Conservation (phyloP, 2,329 filamentous ascomycete species). For the Alternaria dauci region DNA sequence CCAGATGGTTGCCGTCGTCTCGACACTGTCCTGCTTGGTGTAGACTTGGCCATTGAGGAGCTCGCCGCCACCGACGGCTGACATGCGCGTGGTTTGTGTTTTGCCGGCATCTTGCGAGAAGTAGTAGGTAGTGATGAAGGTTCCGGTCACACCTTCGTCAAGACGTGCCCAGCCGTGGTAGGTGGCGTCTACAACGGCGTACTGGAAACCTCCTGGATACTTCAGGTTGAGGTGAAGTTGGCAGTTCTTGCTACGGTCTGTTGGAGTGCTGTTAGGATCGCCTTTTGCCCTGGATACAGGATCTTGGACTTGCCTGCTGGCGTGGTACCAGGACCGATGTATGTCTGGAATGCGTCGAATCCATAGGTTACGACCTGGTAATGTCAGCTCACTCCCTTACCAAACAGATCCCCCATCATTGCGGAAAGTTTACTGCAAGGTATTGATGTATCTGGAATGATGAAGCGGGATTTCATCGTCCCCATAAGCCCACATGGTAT, state of each 20-base stretch:
- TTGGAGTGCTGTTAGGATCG: slow-evolving; percentile 1
- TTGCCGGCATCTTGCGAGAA: slow-evolving; percentile 48
- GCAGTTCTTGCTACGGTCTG: slow-evolving; percentile 49
- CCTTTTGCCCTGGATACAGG: neutral
- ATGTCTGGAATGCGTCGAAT: slow-evolving; percentile 47
- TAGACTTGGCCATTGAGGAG: slow-evolving; percentile 55
- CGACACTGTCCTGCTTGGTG: slow-evolving; percentile 54
- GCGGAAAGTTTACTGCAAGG: neutral
- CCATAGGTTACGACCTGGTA: slow-evolving; percentile 46
- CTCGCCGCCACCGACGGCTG: slow-evolving; percentile 46
- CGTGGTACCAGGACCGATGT: slow-evolving; percentile 42
- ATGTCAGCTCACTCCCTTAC: slow-evolving; percentile 5
- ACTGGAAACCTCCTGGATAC: slow-evolving; percentile 51
- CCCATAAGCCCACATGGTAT: slow-evolving; percentile 2
- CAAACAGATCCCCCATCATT: neutral
- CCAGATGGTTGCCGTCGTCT: slow-evolving; percentile 47
- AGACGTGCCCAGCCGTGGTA: slow-evolving; percentile 50
- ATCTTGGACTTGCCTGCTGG: neutral
- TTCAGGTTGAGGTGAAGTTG: slow-evolving; percentile 48
- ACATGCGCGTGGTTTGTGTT: slow-evolving; percentile 40
- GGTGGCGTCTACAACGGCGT: slow-evolving; percentile 47
- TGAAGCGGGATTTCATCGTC: slow-evolving; percentile 3
- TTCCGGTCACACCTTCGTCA: slow-evolving; percentile 46
- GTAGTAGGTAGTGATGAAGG: slow-evolving; percentile 48
- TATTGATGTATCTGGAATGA: slow-evolving; percentile 2